Base-by-base conservation (phyloP, 495 filamentous ascomycete genomes). In the Penicillium lividum region DNA sequence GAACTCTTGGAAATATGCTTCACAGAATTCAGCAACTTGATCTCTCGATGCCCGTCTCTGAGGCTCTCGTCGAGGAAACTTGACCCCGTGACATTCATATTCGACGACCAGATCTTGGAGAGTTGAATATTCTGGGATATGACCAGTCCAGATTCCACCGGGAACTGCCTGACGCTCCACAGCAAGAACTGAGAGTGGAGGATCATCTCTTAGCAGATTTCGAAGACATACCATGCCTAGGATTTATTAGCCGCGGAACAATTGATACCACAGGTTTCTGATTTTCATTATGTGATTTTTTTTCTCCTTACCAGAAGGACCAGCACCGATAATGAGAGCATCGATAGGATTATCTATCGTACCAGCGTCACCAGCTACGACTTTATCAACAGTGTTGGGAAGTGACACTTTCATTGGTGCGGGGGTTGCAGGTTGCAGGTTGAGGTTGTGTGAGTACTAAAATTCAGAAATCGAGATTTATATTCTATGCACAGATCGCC, bases 61-160 rank as follows among this genome's bases (percentile, higher is more conserved):
- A 11, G 53, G 53, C 29, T 55, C 53, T 34, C 53, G 53, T 47
- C 53, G 53, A 13, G 53, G 53, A 16, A 55, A 55, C 13, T 47
- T 45, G 18, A 55, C 53, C 27, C 53, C 53, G 10, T 55, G 53
- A 11, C 38, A 42, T 38, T 55, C 53, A 47, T 55, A 55, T 55
- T 55, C 53, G 18, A 38, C 43, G 11, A 55, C 36, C 3, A 55
- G 31, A n/a, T 55, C 53, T 22, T 55, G 53, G 11, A 55, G 53
- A 7, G 53, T 55, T 22, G 53, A 55, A n/a, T 55, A 55, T 25
- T 45, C 53, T 18, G 53, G 53, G 10, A 55, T 55, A 47, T 55
- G 53, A 8, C 53, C 53, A 0, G 40, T 55, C 53, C 53, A 55
- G n/a, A 55, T 55, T 11, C 53, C 53, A 2, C 53, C 53, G 15